A percentile compares a stretch with the other conserved stretches of the same genome.
These are phyloP conservation scores for Glebionis coronaria DNA, from an alignment of 129 eudicot genomes.

Conservation along the genomic window DNA sequence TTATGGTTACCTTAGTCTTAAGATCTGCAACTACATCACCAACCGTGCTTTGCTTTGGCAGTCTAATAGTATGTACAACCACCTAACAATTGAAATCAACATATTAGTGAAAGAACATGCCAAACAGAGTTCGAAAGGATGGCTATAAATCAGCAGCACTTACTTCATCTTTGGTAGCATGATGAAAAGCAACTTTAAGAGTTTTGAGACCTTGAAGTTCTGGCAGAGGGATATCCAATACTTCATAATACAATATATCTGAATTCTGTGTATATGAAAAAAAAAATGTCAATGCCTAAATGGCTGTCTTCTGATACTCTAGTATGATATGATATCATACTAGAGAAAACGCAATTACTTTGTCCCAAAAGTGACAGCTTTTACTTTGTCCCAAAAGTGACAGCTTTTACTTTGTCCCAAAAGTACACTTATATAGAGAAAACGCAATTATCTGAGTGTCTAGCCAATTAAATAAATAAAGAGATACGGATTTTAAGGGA, in stretches of 20 bases:
- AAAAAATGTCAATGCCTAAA: background rate
- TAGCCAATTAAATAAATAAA: too few species aligned
- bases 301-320: too few species aligned
- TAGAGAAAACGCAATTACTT: too few species aligned
- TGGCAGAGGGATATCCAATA: slow-evolving; percentile 82
- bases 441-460: too few species aligned
- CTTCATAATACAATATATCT: slow-evolving; percentile 81
- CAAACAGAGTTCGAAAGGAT: background rate
- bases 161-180: slow-evolving; percentile 78
- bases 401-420: too few species aligned
- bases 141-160: slow-evolving; percentile 19
- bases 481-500: too few species aligned
- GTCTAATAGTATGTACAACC: slow-evolving; percentile 53
- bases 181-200: slow-evolving; percentile 71
- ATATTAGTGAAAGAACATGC: background rate
- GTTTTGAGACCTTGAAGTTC: slow-evolving; percentile 81
- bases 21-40: slow-evolving; percentile 69
- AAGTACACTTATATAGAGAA: too few species aligned
- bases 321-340: too few species aligned
- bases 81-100: slow-evolving; percentile 40
- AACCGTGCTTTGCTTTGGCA: slow-evolving; percentile 80
- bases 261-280: slow-evolving; percentile 42
- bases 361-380: too few species aligned
- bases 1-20: slow-evolving; percentile 53
- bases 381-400: too few species aligned